Base-by-base conservation (phyloP, 306 rosid species). In the Chamaecrista fasciculata region DNA sequence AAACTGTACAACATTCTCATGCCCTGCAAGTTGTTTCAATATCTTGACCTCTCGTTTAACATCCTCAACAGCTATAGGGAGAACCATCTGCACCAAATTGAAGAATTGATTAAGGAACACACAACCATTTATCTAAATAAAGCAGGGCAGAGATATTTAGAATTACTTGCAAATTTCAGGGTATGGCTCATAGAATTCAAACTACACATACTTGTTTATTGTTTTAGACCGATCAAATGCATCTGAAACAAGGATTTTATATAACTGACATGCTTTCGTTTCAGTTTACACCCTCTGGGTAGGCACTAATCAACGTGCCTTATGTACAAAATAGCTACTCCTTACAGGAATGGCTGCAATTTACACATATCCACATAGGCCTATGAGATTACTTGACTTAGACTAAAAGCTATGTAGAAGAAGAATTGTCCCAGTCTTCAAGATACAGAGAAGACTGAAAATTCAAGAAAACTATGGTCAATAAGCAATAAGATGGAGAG, bases 21-120 rank as follows among this genome's bases (percentile, higher is more conserved):
- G 96, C 67, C 96, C 96, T 19, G 88, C 24, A 48, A 90, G 89
- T 14, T 61, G 86, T 75, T 76, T 75, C 87, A 90, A 76, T 69
- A 90, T 90, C 85, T 59, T 79, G 33, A 90, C 91, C 76, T 90
- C 96, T 68, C 94, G 81, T 78, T 83, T 87, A 42, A 90, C 96
- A 70, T 90, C 96, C 83, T 90, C 96, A 4, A 90, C 96, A 1
- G 96, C 94, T 34, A 87, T 83, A 21, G 94, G 94, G 74, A 78
- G 85, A 81, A 87, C 75, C 96, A 90, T 90, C 96, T 90, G 86
- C 74, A 63, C 62, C 80, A 83, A 69, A 76, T 70, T 65, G 71
- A 77, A 72, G 48, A 21, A 34, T 19, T 25, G 4, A 55, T 37
- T 73, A 48, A 52, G 65, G 31, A 37, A 36, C 10, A 15, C 8